Evolutionary conservation across 2,329 filamentous ascomycete species (phyloP).

Genomic region (Phyllosticta citriasiana): DNA sequence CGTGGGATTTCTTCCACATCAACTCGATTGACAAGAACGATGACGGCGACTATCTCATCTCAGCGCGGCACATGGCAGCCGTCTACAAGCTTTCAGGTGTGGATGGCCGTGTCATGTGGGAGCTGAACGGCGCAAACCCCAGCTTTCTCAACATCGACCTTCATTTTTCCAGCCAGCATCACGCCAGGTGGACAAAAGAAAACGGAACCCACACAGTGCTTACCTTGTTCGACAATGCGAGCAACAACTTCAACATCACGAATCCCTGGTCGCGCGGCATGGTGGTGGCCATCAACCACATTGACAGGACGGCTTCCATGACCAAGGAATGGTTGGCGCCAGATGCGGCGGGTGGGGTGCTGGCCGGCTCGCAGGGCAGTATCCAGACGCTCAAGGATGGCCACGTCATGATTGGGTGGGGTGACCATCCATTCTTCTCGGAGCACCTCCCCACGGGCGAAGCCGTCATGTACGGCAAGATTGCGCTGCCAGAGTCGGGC

Average conservation of each 20-base stretch:
- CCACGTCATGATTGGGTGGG: slow-evolving; percentile 49
- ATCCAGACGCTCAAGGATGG: slow-evolving; percentile 46
- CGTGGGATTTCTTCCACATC: slow-evolving; percentile 48
- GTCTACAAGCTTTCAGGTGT: slow-evolving; percentile 13
- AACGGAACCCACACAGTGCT: slow-evolving; percentile 12
- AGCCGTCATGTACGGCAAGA: slow-evolving; percentile 43
- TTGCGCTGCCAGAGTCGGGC: slow-evolving; percentile 23
- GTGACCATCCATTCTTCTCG: slow-evolving; percentile 34
- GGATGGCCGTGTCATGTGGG: slow-evolving; percentile 16
- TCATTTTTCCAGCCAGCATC: slow-evolving; percentile 14
- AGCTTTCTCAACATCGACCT: slow-evolving; percentile 26
- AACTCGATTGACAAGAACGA: slow-evolving; percentile 35
- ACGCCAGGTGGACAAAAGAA: slow-evolving; percentile 12
- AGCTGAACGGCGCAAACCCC: slow-evolving; percentile 27
- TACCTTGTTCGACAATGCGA: slow-evolving; percentile 18
- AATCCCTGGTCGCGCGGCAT: slow-evolving; percentile 31
- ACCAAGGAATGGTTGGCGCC: slow-evolving; percentile 41
- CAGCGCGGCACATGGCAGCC: slow-evolving; percentile 14
- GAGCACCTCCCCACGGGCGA: slow-evolving; percentile 38
- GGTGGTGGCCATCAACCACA: slow-evolving; percentile 37
- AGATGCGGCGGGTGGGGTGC: slow-evolving; percentile 32
- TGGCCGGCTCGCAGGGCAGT: slow-evolving; percentile 43
- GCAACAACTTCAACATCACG: slow-evolving; percentile 10
- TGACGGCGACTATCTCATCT: slow-evolving; percentile 15
- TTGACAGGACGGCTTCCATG: slow-evolving; percentile 33